A percentile compares a stretch with the other conserved stretches of the same genome.
Conservation (phyloP, 192 early-diverging fungal species). For the Podila epicladia region DNA sequence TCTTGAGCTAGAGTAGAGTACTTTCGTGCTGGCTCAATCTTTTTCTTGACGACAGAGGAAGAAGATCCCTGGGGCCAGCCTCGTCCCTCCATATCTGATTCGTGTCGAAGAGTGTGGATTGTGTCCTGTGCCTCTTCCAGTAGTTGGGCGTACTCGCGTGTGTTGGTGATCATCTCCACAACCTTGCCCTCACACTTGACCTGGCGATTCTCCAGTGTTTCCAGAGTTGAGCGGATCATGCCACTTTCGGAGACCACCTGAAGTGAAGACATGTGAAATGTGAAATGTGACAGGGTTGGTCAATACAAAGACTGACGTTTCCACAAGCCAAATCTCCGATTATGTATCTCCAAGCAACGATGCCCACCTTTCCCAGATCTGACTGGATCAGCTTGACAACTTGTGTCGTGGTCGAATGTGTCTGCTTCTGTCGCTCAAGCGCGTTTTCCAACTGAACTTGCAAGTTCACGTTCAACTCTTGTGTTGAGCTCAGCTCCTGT, state of each 20-base stretch:
- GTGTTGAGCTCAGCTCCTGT: constrained; percentile 62
- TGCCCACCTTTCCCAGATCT: constrained; percentile 57
- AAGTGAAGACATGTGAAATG: background rate
- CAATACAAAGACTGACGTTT: background rate
- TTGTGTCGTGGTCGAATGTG: constrained; percentile 62
- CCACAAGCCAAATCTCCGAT: background rate
- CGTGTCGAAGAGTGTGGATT: constrained; percentile 58
- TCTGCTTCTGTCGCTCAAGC: constrained; percentile 61
- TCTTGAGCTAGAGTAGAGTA: constrained; percentile 31
- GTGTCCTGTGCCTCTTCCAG: constrained; percentile 69
- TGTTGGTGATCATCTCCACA: constrained; percentile 63
- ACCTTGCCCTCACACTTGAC: constrained; percentile 62
- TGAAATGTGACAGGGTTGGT: constrained; percentile 6
- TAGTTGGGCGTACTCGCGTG: constrained; percentile 66
- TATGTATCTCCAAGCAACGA: no score
- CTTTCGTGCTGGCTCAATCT: constrained; percentile 7
- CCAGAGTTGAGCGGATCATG: constrained; percentile 57
- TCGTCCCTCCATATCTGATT: constrained; percentile 53
- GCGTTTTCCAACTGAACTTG: constrained; percentile 60
- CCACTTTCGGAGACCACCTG: constrained; percentile 61
- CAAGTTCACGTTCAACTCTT: constrained; percentile 67
- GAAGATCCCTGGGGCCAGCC: constrained; percentile 14
- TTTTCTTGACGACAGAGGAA: constrained; percentile 2
- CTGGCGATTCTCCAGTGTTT: constrained; percentile 63
- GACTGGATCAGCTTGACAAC: constrained; percentile 66